A percentile compares a stretch with the other conserved stretches of the same genome.
phyloP scores from a whole-genome alignment of 2,329 filamentous ascomycete species.

The Colletotrichum sp. region DNA sequence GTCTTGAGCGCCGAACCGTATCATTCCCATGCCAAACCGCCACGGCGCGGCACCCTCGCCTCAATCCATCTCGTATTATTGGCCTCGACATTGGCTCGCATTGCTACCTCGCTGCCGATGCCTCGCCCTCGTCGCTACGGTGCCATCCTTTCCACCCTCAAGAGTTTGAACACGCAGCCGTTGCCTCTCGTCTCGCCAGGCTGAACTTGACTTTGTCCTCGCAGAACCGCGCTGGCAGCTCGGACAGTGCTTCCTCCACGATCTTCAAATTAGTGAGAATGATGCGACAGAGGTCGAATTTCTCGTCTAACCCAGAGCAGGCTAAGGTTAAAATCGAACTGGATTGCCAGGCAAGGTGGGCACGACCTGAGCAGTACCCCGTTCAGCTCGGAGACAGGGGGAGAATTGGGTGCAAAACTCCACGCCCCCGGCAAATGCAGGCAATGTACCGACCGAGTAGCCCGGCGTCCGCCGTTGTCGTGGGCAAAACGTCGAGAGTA shows the following conservation, averaged over 20 bases:
- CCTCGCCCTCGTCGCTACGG: neutral
- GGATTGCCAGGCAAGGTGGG: neutral
- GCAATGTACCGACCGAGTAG: neutral
- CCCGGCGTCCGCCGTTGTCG: neutral
- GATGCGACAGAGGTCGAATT: neutral
- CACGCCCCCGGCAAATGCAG: neutral
- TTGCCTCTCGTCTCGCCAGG: neutral
- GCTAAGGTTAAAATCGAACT: neutral
- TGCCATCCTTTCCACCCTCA: neutral
- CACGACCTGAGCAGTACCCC: neutral
- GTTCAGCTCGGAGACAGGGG: neutral
- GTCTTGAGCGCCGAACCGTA: neutral
- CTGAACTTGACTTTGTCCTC: neutral
- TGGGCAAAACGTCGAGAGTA: neutral
- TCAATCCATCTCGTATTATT: constrained; percentile 16
- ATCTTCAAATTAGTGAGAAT: neutral
- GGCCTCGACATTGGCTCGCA: neutral
- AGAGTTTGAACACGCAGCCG: neutral
- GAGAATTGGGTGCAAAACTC: neutral
- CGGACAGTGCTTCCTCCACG: neutral
- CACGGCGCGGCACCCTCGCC: constrained; percentile 14
- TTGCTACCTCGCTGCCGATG: neutral
- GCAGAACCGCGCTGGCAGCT: neutral
- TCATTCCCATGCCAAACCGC: constrained; percentile 10
- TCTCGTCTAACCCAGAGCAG: neutral